Base-by-base conservation (phyloP, 345 rosid species). In the Psidium guajava region DNA sequence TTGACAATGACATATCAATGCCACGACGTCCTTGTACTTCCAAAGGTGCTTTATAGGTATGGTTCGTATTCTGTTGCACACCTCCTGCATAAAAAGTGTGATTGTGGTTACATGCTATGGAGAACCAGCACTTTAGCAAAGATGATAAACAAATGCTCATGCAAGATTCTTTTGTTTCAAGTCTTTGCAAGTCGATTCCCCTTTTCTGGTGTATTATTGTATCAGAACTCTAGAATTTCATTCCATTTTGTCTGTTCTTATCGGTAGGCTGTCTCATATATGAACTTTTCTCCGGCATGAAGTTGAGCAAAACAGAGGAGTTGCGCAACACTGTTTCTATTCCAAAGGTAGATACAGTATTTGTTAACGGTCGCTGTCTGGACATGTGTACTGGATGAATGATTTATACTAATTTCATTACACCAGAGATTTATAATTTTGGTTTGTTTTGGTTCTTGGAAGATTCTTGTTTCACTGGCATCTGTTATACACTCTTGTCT, bases 241-340 rank as follows among this genome's bases (percentile, higher is more conserved):
- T 74, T 50, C 84, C 55, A 55, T 84, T 44, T 87, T 52, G 42
- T 83, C 20, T 85, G 58, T 50, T 42, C n/a, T 27, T 83, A 75
- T 86, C 81, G 84, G 77, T 86, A 97, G 99, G 99, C 52, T 97
- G 99, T 90, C 94, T 97, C 85, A 96, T 97, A 83, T 90, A 96
- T 91, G 99, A 97, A 89, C 94, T 96, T 86, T 97, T 97, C 90
- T 95, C 99, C 90, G 93, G 94, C 56, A 85, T 86, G 85, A 96
- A 92, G 92, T 92, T 97, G 89, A 94, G 92, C 53, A 97, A 91
- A 92, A 97, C 99, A 53, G 98, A 97, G 92, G 99, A 97, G 88
- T 88, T 97, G 90, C 96, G 99, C n/a, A 95, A 92, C 87, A 97
- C 94, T 87, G 93, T 90, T 85, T 92, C 98, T 90, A 97, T 96